Percentiles rank a stretch among this genome's conserved stretches.
Evolutionary conservation across 208 protist species (phyloP).

Genomic region (Herpetomonas samuelpessoai): DNA sequence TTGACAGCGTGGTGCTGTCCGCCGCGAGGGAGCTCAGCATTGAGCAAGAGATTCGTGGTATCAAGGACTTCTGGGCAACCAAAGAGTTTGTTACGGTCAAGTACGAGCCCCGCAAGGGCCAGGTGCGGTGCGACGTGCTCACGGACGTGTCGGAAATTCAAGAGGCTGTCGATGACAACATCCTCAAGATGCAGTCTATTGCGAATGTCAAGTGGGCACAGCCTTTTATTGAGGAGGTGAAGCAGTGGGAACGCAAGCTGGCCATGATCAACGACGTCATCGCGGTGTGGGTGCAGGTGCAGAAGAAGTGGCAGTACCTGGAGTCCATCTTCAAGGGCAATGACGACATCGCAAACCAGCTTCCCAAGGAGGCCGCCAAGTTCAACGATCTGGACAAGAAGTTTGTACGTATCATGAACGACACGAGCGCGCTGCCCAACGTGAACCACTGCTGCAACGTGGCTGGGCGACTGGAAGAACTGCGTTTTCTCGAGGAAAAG

Average conservation of each 20-base stretch:
- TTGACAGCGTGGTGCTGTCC: constrained; percentile 92
- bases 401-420: constrained; percentile 97
- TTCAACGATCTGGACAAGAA: constrained; percentile 97
- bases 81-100: constrained; percentile 85
- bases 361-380: constrained; percentile 97
- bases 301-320: constrained; percentile 99
- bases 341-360: constrained; percentile 98
- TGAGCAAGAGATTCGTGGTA: constrained; percentile 94
- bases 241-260: constrained; percentile 96
- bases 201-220: constrained; percentile 95
- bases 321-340: constrained; percentile 99
- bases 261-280: constrained; percentile 96
- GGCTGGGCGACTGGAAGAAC: constrained; percentile 89
- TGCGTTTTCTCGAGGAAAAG: constrained; percentile 91
- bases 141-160: constrained; percentile 95
- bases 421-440: constrained; percentile 90
- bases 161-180: constrained; percentile 97
- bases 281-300: constrained; percentile 97
- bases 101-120: constrained; percentile 90
- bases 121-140: constrained; percentile 91
- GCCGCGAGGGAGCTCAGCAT: constrained; percentile 96
- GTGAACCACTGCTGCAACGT: constrained; percentile 94
- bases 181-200: constrained; percentile 97
- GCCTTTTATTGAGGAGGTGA: constrained; percentile 96
- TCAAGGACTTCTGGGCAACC: constrained; percentile 95